These are phyloP conservation scores for Rhynchospora breviuscula DNA, from an alignment of 176 grass and related monocot species.

Conservation along the genomic window DNA sequence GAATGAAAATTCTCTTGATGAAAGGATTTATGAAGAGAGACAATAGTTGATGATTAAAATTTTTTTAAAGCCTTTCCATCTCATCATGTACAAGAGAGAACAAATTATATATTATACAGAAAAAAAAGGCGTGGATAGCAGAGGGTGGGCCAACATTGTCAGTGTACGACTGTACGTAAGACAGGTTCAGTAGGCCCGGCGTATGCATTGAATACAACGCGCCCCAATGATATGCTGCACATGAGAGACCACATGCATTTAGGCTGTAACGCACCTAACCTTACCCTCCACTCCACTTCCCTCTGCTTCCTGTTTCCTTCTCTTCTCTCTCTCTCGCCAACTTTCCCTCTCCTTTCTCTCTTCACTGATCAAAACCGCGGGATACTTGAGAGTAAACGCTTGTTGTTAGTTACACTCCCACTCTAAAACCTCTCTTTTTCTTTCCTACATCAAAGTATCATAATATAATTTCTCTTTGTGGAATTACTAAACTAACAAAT, in stretches of 20 bases:
- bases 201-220: background rate
- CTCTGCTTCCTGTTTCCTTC: background rate
- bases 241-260: constrained; percentile 21
- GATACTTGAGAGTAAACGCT: background rate
- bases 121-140: background rate
- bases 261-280: constrained; percentile 21
- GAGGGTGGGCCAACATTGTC: background rate
- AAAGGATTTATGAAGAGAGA: background rate
- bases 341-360: background rate
- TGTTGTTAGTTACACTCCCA: background rate
- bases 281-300: background rate
- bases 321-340: background rate
- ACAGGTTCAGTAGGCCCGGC: background rate
- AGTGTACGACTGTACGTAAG: background rate
- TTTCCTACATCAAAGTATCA: background rate
- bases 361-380: background rate
- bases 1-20: background rate
- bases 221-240: background rate
- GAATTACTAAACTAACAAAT: background rate
- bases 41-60: background rate
- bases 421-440: background rate
- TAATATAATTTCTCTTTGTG: background rate
- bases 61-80: background rate
- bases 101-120: too few relatives aligned
- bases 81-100: too few relatives aligned